A percentile compares a stretch with the other conserved stretches of the same genome.
Conservation (phyloP, 805 yeast species). For the Maudiozyma pseudohumilis region DNA sequence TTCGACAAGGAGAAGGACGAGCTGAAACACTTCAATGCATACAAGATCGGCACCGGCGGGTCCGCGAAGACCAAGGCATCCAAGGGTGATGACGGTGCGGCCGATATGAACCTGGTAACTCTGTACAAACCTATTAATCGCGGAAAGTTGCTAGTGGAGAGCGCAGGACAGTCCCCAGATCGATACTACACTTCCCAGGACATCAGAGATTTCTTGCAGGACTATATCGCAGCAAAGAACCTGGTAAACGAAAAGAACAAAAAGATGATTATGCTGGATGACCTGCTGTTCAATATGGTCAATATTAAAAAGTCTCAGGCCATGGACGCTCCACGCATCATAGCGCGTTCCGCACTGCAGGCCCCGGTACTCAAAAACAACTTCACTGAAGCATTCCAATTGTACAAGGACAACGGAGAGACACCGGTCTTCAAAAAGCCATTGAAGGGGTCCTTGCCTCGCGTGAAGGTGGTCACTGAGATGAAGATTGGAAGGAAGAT, state of each 20-base stretch:
- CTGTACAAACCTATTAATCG: conserved; percentile 49
- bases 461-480: conserved; percentile 56
- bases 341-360: conserved; percentile 37
- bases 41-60: conserved; percentile 32
- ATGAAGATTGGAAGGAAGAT: conserved; percentile 73
- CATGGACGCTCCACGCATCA: conserved; percentile 26
- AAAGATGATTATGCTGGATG: conserved; percentile 47
- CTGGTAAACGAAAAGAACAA: conserved; percentile 46
- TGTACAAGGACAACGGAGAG: conserved; percentile 28
- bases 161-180: conserved; percentile 34
- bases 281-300: conserved; percentile 35
- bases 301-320: conserved; percentile 15
- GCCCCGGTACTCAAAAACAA: conserved; percentile 35
- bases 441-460: conserved; percentile 59
- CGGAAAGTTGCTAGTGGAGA: conserved; percentile 32
- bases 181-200: conserved; percentile 43
- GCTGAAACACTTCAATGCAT: conserved; percentile 56
- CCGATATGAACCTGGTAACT: conserved; percentile 26
- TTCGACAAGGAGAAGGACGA: conserved; percentile 39
- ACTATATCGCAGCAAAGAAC: conserved; percentile 45
- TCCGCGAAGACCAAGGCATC: not conserved
- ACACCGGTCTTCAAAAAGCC: conserved; percentile 38
- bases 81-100: conserved; percentile 11
- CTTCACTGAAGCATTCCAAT: conserved; percentile 41
- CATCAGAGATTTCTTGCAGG: conserved; percentile 41